phyloP scores from a whole-genome alignment of 1,284 basidiomycete genomes.

The Thelephora terrestris region DNA sequence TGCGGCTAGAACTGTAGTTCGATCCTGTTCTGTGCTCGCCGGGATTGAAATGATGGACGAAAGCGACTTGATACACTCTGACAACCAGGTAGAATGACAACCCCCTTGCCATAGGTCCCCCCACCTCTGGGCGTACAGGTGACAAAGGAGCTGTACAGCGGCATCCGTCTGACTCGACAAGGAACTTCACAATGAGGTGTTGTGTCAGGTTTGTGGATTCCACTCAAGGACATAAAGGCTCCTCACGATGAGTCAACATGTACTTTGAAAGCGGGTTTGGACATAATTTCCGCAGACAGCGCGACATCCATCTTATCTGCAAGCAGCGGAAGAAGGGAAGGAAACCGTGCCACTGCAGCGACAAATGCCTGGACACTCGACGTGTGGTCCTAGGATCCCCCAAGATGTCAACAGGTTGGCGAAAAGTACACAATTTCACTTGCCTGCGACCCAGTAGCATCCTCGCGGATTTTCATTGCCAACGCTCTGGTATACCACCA shows the following conservation, averaged over 20 bases:
- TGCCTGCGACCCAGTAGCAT: constrained; percentile 12
- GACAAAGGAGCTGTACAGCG: constrained; percentile 62
- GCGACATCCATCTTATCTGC: constrained; percentile 75
- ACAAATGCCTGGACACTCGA: constrained; percentile 56
- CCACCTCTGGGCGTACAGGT: constrained; percentile 77
- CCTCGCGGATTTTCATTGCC: constrained; percentile 51
- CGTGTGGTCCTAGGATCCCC: constrained; percentile 33
- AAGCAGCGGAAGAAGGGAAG: constrained; percentile 68
- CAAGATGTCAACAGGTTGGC: not conserved
- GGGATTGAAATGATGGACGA: constrained; percentile 23
- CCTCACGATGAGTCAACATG: constrained; percentile 52
- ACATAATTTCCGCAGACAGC: constrained; percentile 48
- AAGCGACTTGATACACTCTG: constrained; percentile 32
- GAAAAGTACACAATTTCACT: not conserved
- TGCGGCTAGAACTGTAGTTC: constrained; percentile 11
- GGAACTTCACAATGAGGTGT: constrained; percentile 6
- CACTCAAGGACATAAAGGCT: constrained; percentile 10
- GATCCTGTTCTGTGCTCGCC: constrained; percentile 17
- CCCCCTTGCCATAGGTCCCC: constrained; percentile 74
- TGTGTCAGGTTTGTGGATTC: constrained; percentile 12
- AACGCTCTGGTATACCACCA: constrained; percentile 74
- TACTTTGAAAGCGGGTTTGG: constrained; percentile 56
- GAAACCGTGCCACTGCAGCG: constrained; percentile 69
- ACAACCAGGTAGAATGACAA: constrained; percentile 59
- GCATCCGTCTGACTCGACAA: constrained; percentile 27